Evolutionary conservation across 2,329 filamentous ascomycete species (phyloP).

Genomic region (Fusarium fujikuroi): DNA sequence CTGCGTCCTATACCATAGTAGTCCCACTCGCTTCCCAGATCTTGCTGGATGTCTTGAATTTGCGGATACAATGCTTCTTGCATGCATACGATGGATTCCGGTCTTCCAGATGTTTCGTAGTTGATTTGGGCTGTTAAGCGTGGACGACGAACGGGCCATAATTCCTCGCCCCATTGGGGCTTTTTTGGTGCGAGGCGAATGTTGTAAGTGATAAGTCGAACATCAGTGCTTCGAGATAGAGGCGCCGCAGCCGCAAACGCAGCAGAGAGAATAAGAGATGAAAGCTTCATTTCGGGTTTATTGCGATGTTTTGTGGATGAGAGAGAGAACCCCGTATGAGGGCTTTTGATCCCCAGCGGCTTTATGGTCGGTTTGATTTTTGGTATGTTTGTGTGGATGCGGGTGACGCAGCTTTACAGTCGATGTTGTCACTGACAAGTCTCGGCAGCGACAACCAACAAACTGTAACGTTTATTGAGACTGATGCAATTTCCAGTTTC

Average conservation of each 20-base stretch:
- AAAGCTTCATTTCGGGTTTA: slow-evolving; percentile 32
- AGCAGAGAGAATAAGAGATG: slow-evolving; percentile 14
- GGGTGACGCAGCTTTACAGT: neutral
- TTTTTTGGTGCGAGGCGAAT: slow-evolving; percentile 67
- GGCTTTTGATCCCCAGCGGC: neutral
- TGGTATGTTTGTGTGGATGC: neutral
- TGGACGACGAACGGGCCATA: slow-evolving; percentile 65
- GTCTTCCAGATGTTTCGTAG: slow-evolving; percentile 58
- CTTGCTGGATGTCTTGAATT: slow-evolving; percentile 63
- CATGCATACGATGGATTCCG: slow-evolving; percentile 67
- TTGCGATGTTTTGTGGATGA: neutral
- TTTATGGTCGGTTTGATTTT: neutral
- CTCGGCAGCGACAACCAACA: neutral
- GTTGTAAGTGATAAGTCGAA: slow-evolving; percentile 72
- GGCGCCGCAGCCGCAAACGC: slow-evolving; percentile 22
- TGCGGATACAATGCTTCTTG: slow-evolving; percentile 74
- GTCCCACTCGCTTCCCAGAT: slow-evolving; percentile 57
- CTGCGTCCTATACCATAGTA: slow-evolving; percentile 68
- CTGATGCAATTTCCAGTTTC: neutral
- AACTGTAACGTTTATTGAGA: neutral
- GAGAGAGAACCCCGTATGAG: neutral
- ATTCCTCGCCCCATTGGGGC: slow-evolving; percentile 63
- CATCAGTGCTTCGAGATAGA: slow-evolving; percentile 22
- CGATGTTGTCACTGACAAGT: neutral
- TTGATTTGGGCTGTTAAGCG: slow-evolving; percentile 63